These are phyloP conservation scores for Apophysomyces trapeziformis DNA, from an alignment of 371 early-diverging fungal genomes.

Conservation along the genomic window DNA sequence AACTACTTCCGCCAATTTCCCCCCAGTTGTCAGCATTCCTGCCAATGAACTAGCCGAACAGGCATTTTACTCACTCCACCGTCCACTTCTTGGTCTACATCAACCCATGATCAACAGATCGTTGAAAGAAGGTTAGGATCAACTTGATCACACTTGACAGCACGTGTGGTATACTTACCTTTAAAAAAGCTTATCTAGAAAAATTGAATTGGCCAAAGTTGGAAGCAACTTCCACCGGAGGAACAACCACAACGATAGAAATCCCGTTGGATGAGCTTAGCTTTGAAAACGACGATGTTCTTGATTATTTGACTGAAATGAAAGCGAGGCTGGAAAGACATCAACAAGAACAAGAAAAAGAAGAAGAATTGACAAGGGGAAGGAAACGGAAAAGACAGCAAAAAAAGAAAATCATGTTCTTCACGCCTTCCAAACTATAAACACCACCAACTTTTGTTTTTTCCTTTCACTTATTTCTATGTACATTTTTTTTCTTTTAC, in stretches of 20 bases:
- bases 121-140: not conserved
- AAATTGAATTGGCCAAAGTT: not conserved
- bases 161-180: not conserved
- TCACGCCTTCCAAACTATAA: conserved; percentile 3
- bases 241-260: not conserved
- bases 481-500: not conserved
- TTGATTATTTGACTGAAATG: conserved; percentile 1
- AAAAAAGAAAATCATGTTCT: conserved; percentile 6
- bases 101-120: not conserved
- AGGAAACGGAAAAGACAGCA: conserved; percentile 7
- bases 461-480: not conserved
- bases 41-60: not conserved
- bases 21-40: not conserved
- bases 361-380: conserved; percentile 6
- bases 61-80: conserved; percentile 1
- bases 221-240: not conserved
- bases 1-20: not conserved
- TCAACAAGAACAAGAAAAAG: conserved; percentile 10
- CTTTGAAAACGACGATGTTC: conserved; percentile 1
- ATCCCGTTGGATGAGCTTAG: not conserved
- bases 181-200: not conserved
- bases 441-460: not conserved
- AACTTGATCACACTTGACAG: not conserved
- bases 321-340: not conserved
- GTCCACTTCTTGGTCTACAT: not conserved